Conservation (phyloP, 768 basidiomycete genomes). For the Hericium erinaceus region DNA sequence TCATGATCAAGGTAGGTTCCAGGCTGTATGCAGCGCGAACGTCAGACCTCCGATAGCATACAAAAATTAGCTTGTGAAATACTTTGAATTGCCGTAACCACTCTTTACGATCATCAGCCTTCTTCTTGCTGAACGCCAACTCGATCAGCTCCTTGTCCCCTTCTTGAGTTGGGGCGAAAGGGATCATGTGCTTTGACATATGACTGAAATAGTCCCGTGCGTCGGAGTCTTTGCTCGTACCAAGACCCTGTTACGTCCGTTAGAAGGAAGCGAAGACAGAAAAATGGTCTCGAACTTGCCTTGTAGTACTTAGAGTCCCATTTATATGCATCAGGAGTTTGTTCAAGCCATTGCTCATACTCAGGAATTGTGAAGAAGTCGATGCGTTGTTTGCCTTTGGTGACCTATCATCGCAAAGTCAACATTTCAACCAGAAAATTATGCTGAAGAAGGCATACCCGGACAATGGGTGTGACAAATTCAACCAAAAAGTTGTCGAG, state of each 20-base stretch:
- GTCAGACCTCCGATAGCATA: not conserved
- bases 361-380: slow-evolving; percentile 98
- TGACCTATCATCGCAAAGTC: slow-evolving; percentile 37
- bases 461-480: slow-evolving; percentile 96
- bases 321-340: slow-evolving; percentile 62
- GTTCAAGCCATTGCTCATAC: slow-evolving; percentile 86
- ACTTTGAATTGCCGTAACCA: slow-evolving; percentile 94
- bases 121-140: slow-evolving; percentile 99
- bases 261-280: slow-evolving; percentile 3
- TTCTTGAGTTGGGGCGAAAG: slow-evolving; percentile 71
- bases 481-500: slow-evolving; percentile 91
- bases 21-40: slow-evolving; percentile 38
- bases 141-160: slow-evolving; percentile 89
- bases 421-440: not conserved
- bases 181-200: slow-evolving; percentile 91
- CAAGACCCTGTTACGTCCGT: slow-evolving; percentile 66
- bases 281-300: slow-evolving; percentile 35
- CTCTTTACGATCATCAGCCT: slow-evolving; percentile 95
- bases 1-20: slow-evolving; percentile 92
- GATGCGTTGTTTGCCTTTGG: slow-evolving; percentile 65
- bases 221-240: slow-evolving; percentile 84
- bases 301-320: slow-evolving; percentile 98
- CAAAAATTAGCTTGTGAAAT: slow-evolving; percentile 6
- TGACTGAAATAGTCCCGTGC: slow-evolving; percentile 89
- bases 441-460: slow-evolving; percentile 39